Percentiles rank a stretch among this genome's conserved stretches.
Conservation (phyloP, 2,329 filamentous ascomycete genomes). For the Seiridium unicorne region DNA sequence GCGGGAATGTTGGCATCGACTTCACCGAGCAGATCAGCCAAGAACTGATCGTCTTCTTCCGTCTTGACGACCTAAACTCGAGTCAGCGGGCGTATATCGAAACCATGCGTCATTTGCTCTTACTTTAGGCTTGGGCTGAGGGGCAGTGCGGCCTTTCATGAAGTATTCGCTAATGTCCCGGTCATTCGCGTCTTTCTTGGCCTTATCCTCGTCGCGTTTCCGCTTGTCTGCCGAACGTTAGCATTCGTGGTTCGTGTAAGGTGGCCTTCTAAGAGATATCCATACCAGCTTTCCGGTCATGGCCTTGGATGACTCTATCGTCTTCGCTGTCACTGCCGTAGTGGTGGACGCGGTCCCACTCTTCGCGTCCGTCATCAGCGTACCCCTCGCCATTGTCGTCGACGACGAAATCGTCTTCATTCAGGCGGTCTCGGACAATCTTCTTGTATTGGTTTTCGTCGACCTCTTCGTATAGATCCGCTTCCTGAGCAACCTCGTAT, state of each 20-base stretch:
- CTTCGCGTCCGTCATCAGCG: slow-evolving; percentile 92
- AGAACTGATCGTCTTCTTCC: slow-evolving; percentile 85
- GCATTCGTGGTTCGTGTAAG: slow-evolving; percentile 6
- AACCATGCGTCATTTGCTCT: slow-evolving; percentile 7
- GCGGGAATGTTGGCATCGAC: slow-evolving; percentile 73
- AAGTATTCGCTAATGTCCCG: slow-evolving; percentile 95
- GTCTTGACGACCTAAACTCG: slow-evolving; percentile 65
- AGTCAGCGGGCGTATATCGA: neutral
- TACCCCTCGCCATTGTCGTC: slow-evolving; percentile 98
- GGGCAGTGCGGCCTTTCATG: slow-evolving; percentile 66
- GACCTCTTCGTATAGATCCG: slow-evolving; percentile 89
- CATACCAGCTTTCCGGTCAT: slow-evolving; percentile 50
- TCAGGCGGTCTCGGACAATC: slow-evolving; percentile 82
- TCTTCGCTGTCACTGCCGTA: slow-evolving; percentile 76
- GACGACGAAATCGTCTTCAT: slow-evolving; percentile 96
- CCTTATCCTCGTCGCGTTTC: slow-evolving; percentile 82
- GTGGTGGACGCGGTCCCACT: slow-evolving; percentile 75
- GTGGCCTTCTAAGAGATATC: neutral
- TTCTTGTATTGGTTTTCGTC: slow-evolving; percentile 98
- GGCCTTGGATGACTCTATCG: slow-evolving; percentile 46
- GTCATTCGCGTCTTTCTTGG: slow-evolving; percentile 82
- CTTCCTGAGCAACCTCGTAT: slow-evolving; percentile 83
- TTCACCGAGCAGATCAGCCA: slow-evolving; percentile 80
- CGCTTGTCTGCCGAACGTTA: slow-evolving; percentile 63
- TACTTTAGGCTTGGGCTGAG: slow-evolving; percentile 80